phyloP scores from a whole-genome alignment of 176 grass and related monocot genomes.

The Miscanthus lutarioriparius region DNA sequence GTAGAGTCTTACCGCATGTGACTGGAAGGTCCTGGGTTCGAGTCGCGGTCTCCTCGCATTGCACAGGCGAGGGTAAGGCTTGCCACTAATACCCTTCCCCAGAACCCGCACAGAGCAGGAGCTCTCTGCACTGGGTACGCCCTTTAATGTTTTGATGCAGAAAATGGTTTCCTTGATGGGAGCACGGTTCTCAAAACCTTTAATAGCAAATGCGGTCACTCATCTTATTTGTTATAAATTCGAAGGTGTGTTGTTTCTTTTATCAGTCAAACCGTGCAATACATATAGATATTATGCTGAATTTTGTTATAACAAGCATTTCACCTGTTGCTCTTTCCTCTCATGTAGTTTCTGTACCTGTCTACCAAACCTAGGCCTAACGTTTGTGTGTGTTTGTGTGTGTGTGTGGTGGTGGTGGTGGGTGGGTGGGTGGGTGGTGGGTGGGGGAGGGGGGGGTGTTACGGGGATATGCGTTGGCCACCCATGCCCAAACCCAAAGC shows the following conservation, averaged over 20 bases:
- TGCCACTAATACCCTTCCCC: no score
- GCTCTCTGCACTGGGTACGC: no score
- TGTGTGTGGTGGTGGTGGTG: no score
- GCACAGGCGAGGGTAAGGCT: no score
- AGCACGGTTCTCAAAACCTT: constrained; percentile 72
- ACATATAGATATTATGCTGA: background rate
- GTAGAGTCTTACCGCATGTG: no score
- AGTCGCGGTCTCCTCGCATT: no score
- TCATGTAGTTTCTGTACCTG: background rate
- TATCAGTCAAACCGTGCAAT: background rate
- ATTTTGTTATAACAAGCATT: background rate
- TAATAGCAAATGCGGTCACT: constrained; percentile 65
- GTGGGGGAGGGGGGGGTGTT: no score
- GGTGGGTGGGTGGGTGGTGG: no score
- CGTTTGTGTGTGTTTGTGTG: background rate
- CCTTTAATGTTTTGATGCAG: constrained; percentile 52
- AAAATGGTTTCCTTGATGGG: constrained; percentile 97
- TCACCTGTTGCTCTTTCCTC: background rate
- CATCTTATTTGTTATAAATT: constrained; percentile 97
- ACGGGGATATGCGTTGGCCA: background rate
- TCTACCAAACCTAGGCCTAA: background rate
- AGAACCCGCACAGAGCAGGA: no score
- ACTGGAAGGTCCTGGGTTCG: no score
- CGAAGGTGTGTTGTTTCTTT: constrained; percentile 57
- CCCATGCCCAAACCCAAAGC: background rate